A percentile compares a stretch with the other conserved stretches of the same genome.
phyloP scores from a whole-genome alignment of 1,284 basidiomycete species.

The Gymnopus androsaceus region DNA sequence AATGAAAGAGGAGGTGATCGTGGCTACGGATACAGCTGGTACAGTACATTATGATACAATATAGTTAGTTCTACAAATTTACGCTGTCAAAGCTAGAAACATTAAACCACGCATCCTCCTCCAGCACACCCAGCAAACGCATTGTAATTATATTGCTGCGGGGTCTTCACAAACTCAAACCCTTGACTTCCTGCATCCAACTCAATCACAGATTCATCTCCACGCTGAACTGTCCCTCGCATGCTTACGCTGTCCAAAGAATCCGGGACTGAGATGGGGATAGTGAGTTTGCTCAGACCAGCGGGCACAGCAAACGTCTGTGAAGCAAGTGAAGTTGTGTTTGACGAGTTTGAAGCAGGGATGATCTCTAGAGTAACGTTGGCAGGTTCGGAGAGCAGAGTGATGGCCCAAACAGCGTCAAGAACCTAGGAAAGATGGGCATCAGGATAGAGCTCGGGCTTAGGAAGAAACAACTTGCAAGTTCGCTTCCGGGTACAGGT shows the following conservation, averaged over 20 bases:
- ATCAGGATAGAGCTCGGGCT: background rate
- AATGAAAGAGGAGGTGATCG: no score
- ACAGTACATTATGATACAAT: no score
- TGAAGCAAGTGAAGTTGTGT: background rate
- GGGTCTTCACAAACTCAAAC: conserved; percentile 20
- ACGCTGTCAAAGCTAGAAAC: no score
- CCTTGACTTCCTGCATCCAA: conserved; percentile 16
- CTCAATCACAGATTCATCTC: conserved; percentile 16
- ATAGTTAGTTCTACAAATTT: no score
- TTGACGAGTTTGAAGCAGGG: conserved; percentile 2
- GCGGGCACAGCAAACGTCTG: conserved; percentile 11
- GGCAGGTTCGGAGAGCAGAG: conserved; percentile 10
- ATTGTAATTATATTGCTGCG: conserved; percentile 27
- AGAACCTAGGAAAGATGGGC: background rate
- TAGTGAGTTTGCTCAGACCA: conserved; percentile 10
- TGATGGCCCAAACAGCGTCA: conserved; percentile 11
- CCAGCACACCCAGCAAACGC: conserved; percentile 20
- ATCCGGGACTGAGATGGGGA: conserved; percentile 11
- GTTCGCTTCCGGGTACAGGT: conserved; percentile 17
- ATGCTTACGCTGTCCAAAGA: conserved; percentile 21
- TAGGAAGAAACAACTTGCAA: conserved; percentile 15
- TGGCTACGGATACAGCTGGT: no score
- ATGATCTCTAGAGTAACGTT: conserved; percentile 11
- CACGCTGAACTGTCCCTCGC: conserved; percentile 20
- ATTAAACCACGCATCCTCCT: background rate